Conservation (phyloP, 768 basidiomycete genomes). For the Pleurotus platypus region DNA sequence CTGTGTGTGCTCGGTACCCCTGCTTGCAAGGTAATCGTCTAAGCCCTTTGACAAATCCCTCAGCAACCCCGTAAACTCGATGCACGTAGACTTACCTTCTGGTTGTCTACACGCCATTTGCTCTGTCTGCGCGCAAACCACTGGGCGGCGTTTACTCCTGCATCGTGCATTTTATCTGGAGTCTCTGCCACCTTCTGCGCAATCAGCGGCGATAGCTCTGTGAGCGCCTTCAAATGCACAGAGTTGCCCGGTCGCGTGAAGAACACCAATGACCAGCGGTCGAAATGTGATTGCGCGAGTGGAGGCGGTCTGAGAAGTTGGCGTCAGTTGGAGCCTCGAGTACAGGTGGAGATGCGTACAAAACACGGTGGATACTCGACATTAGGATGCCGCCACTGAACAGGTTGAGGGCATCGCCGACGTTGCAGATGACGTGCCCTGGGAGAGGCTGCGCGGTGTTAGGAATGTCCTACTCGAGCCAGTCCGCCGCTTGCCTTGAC, state of each 20-base stretch:
- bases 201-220: conserved; percentile 41
- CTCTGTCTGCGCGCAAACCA: conserved; percentile 24
- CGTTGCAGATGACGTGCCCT: conserved; percentile 41
- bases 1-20: conserved; percentile 14
- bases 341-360: conserved; percentile 20
- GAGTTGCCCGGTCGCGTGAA: conserved; percentile 55
- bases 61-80: neutral
- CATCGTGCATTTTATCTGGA: conserved; percentile 14
- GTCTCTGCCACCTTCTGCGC: conserved; percentile 33
- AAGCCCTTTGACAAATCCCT: conserved; percentile 2
- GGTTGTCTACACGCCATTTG: conserved; percentile 16
- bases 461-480: neutral
- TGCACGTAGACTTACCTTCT: conserved; percentile 12
- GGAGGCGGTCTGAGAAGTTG: conserved; percentile 38
- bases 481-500: conserved; percentile 28
- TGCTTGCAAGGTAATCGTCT: conserved; percentile 12
- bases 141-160: conserved; percentile 22
- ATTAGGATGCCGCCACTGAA: conserved; percentile 43
- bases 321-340: neutral
- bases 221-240: conserved; percentile 39
- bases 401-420: conserved; percentile 41
- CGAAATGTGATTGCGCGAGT: conserved; percentile 39
- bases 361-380: conserved; percentile 39
- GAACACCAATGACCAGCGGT: conserved; percentile 59
- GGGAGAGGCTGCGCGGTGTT: conserved; percentile 30